Conservation (phyloP, 2,329 filamentous ascomycete species). For the Didymellaceae sp. region DNA sequence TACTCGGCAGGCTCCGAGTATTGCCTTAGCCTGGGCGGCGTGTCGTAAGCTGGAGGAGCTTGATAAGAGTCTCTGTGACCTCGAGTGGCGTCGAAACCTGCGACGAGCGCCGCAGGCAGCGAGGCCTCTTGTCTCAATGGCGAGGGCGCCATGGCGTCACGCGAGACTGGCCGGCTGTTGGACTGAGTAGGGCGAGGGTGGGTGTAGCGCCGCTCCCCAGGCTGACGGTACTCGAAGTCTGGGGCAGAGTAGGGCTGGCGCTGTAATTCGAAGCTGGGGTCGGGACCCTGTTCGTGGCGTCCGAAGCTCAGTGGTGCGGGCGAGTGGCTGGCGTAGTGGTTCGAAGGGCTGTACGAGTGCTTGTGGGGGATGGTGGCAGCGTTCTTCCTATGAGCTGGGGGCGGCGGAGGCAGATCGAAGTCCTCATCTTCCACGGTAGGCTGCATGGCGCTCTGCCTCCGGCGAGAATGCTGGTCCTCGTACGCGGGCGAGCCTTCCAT, state of each 20-base stretch:
- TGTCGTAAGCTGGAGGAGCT: constrained; percentile 26
- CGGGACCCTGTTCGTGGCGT: constrained; percentile 35
- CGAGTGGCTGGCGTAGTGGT: constrained; percentile 31
- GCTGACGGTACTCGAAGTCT: constrained; percentile 32
- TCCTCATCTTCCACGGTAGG: constrained; percentile 70
- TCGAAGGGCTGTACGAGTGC: constrained; percentile 28
- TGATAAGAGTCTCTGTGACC: constrained; percentile 10
- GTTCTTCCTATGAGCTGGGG: constrained; percentile 47
- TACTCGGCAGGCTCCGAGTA: constrained; percentile 46
- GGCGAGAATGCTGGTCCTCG: constrained; percentile 55
- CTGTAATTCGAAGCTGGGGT: constrained; percentile 30
- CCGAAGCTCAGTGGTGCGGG: constrained; percentile 44
- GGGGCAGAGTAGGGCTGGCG: constrained; percentile 34
- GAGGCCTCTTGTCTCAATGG: constrained; percentile 40
- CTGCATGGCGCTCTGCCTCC: constrained; percentile 61
- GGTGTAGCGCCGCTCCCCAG: constrained; percentile 43
- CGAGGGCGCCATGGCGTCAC: constrained; percentile 43
- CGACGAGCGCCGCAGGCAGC: constrained; percentile 40
- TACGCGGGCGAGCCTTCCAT: constrained; percentile 29
- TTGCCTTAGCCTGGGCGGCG: constrained; percentile 34
- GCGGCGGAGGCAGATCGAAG: constrained; percentile 56
- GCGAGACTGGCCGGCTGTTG: constrained; percentile 41
- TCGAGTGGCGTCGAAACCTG: constrained; percentile 38
- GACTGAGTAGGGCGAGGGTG: constrained; percentile 33
- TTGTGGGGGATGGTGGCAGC: constrained; percentile 40